Conservation (phyloP, 2,329 filamentous ascomycete species). For the Alternaria dauci region DNA sequence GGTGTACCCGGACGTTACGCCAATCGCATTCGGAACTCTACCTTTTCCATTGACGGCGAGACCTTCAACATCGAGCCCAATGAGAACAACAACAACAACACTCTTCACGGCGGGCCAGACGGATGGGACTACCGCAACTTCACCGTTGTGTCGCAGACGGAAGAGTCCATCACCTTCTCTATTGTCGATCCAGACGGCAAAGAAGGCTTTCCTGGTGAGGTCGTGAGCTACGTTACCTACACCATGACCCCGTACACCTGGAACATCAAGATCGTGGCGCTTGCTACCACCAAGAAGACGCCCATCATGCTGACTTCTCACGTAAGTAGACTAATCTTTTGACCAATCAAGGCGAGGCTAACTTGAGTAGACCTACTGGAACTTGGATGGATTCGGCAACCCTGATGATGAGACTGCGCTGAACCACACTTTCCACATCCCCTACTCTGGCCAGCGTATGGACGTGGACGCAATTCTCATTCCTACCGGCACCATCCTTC, state of each 20-base stretch:
- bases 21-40: conserved; percentile 81
- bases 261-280: conserved; percentile 76
- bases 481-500: conserved; percentile 67
- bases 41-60: conserved; percentile 71
- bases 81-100: conserved; percentile 63
- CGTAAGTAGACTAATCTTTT: conserved; percentile 52
- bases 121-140: conserved; percentile 83
- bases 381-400: conserved; percentile 80
- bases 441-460: conserved; percentile 75
- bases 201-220: conserved; percentile 80
- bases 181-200: conserved; percentile 76
- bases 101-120: conserved; percentile 73
- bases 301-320: conserved; percentile 83
- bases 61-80: conserved; percentile 69
- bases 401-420: conserved; percentile 70
- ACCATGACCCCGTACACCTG: conserved; percentile 71
- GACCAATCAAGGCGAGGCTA: not conserved
- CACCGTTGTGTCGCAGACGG: conserved; percentile 73
- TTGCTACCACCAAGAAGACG: conserved; percentile 76
- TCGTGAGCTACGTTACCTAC: conserved; percentile 78
- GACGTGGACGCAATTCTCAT: conserved; percentile 66
- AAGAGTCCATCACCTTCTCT: conserved; percentile 75
- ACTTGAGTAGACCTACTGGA: conserved; percentile 75
- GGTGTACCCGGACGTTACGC: conserved; percentile 79
- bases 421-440: conserved; percentile 77